phyloP scores from a whole-genome alignment of 75 land plant species.

The Cupressus sempervirens region DNA sequence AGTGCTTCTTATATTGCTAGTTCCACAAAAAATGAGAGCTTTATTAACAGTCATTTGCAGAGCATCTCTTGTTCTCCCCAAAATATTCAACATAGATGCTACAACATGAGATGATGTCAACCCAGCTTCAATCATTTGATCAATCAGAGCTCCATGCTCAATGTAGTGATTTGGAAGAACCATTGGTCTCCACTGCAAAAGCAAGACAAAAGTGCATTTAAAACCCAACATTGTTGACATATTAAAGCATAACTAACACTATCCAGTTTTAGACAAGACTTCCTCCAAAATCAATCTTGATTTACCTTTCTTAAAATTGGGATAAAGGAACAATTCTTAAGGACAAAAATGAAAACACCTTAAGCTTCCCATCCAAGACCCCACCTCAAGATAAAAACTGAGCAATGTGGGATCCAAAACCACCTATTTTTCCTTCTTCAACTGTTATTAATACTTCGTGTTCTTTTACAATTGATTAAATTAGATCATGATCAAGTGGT shows the following conservation, averaged over 20 bases:
- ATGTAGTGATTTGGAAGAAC: conserved; percentile 91
- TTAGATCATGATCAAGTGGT: conserved; percentile 76
- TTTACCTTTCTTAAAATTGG: neutral
- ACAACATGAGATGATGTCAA: conserved; percentile 87
- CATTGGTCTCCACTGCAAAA: conserved; percentile 87
- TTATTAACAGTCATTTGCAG: conserved; percentile 67
- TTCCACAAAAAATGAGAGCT: no score
- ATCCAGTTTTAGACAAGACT: neutral
- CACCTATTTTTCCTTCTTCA: conserved; percentile 92
- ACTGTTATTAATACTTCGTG: conserved; percentile 86
- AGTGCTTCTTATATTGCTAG: no score
- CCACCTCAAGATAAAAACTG: conserved; percentile 94
- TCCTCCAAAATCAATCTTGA: neutral
- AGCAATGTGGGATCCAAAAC: conserved; percentile 93
- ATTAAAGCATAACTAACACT: no score
- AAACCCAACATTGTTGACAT: neutral
- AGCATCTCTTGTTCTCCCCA: conserved; percentile 90
- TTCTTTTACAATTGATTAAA: conserved; percentile 70
- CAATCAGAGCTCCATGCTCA: conserved; percentile 77
- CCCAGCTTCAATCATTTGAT: conserved; percentile 79
- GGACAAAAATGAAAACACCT: conserved; percentile 37
- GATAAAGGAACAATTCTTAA: neutral
- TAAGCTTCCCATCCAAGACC: conserved; percentile 78
- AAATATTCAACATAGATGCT: conserved; percentile 76
- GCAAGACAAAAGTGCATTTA: neutral